These are phyloP conservation scores for Xylariaceae sp. DNA, from an alignment of 2,329 filamentous ascomycete species.

Conservation along the genomic window DNA sequence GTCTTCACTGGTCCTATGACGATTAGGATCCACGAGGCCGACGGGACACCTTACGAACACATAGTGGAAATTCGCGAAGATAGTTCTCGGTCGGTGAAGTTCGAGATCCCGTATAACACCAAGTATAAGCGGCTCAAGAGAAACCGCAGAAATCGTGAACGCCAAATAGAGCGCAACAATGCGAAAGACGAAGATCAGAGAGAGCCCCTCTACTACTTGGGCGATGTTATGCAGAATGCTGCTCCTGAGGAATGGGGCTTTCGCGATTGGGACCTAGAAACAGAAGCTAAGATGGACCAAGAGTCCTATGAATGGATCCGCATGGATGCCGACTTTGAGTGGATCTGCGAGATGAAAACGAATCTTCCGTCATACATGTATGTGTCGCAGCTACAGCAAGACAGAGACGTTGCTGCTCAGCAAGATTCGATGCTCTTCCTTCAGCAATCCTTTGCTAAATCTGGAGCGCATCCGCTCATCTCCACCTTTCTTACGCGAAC, in stretches of 20 bases:
- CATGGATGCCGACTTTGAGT: slow-evolving; percentile 97
- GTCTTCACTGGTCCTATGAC: slow-evolving; percentile 96
- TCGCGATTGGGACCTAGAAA: slow-evolving; percentile 83
- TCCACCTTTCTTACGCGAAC: slow-evolving; percentile 88
- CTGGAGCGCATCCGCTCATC: slow-evolving; percentile 68
- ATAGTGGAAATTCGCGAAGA: slow-evolving; percentile 93
- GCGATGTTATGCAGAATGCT: slow-evolving; percentile 79
- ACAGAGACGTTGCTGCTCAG: slow-evolving; percentile 91
- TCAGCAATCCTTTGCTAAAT: slow-evolving; percentile 44
- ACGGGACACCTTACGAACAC: slow-evolving; percentile 96
- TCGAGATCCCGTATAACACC: slow-evolving; percentile 97
- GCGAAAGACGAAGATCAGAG: slow-evolving; percentile 60
- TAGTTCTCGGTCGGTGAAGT: slow-evolving; percentile 66
- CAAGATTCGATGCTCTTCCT: slow-evolving; percentile 75
- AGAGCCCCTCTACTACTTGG: slow-evolving; percentile 84
- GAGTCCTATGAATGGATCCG: slow-evolving; percentile 99
- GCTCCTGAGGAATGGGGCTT: slow-evolving; percentile 82
- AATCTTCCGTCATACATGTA: slow-evolving; percentile 97
- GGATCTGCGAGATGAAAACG: slow-evolving; percentile 80
- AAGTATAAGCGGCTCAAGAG: slow-evolving; percentile 97
- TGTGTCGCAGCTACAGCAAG: slow-evolving; percentile 92
- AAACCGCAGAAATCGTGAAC: slow-evolving; percentile 63
- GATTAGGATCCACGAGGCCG: slow-evolving; percentile 94
- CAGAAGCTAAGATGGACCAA: slow-evolving; percentile 86
- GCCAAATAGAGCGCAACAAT: slow-evolving; percentile 40